Percentiles rank a stretch among this genome's conserved stretches.
Evolutionary conservation across 2,329 filamentous ascomycete genomes (phyloP).

Genomic region (Xylaria hypoxylon): DNA sequence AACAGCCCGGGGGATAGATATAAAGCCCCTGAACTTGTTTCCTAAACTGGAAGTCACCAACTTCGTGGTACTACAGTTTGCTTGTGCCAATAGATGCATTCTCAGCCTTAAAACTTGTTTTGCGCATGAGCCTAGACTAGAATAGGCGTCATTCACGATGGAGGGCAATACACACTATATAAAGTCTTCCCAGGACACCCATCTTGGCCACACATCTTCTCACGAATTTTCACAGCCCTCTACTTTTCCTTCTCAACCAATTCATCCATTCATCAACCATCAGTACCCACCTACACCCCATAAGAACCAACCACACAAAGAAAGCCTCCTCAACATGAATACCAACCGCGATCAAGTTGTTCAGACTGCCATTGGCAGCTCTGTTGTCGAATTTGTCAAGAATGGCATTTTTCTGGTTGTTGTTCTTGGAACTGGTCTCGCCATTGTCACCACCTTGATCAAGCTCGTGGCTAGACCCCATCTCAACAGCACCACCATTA

Average conservation of each 20-base stretch:
- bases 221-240: not conserved
- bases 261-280: conserved; percentile 2
- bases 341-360: conserved; percentile 31
- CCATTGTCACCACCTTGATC: conserved; percentile 1
- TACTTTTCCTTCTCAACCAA: not conserved
- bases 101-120: no score
- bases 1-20: not conserved
- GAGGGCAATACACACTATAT: conserved; percentile 8
- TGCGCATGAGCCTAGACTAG: not conserved
- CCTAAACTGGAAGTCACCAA: not conserved
- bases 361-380: conserved; percentile 15
- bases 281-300: conserved; percentile 3
- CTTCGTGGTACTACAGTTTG: not conserved
- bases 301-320: conserved; percentile 34
- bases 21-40: not conserved
- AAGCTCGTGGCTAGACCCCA: conserved; percentile 8
- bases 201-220: conserved; percentile 13
- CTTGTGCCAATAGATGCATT: not conserved
- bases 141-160: conserved; percentile 17
- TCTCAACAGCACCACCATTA: not conserved
- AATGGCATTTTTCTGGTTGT: conserved; percentile 10
- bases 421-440: not conserved
- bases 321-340: conserved; percentile 40
- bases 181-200: conserved; percentile 6
- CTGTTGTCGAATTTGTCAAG: conserved; percentile 16